phyloP scores from a whole-genome alignment of 2,329 filamentous ascomycete genomes.

The Drechmeria coniospora region DNA sequence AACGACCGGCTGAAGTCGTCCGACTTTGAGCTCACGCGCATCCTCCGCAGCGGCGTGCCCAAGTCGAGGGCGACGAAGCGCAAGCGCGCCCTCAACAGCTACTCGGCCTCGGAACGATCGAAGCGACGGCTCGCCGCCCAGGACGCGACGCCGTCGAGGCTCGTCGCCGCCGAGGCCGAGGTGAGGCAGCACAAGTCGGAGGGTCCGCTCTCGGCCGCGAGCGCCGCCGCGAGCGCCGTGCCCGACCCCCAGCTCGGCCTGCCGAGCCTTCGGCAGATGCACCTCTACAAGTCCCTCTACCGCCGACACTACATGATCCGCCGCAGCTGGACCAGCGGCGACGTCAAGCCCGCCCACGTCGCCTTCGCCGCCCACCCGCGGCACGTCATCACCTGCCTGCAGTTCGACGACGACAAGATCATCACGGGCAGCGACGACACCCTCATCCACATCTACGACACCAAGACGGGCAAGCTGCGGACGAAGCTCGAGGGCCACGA shows the following conservation, averaged over 20 bases:
- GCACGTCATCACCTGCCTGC: constrained; percentile 92
- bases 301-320: constrained; percentile 83
- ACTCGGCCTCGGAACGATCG: constrained; percentile 30
- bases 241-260: constrained; percentile 71
- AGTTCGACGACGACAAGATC: constrained; percentile 97
- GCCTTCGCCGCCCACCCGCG: constrained; percentile 93
- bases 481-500: constrained; percentile 85
- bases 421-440: constrained; percentile 95
- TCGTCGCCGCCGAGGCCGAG: constrained; percentile 24
- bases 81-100: constrained; percentile 34
- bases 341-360: constrained; percentile 74
- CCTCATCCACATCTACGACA: constrained; percentile 95
- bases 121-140: constrained; percentile 38
- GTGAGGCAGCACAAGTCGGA: constrained; percentile 46
- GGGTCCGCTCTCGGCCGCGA: constrained; percentile 75
- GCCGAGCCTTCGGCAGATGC: constrained; percentile 62
- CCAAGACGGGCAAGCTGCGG: constrained; percentile 75
- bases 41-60: constrained; percentile 24
- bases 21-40: constrained; percentile 34
- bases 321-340: constrained; percentile 79
- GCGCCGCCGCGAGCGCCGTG: constrained; percentile 66
- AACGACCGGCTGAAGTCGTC: constrained; percentile 35
- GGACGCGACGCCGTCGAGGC: constrained; percentile 25
- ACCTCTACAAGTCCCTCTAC: constrained; percentile 93
- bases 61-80: constrained; percentile 38